Evolutionary conservation across 345 rosid species (phyloP).

Genomic region (Durio zibethinus): DNA sequence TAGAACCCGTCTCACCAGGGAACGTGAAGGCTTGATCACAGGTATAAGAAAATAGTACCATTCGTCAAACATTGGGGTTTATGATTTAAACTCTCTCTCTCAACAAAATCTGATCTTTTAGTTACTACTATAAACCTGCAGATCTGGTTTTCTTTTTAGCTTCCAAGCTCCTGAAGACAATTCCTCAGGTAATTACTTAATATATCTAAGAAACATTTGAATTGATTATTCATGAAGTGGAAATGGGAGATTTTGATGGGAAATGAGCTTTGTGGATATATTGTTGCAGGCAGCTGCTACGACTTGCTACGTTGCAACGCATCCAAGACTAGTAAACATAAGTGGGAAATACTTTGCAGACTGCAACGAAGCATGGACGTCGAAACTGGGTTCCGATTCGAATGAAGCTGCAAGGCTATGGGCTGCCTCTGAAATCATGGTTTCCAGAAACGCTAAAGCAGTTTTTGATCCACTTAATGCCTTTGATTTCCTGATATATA

Average conservation of each 20-base stretch:
- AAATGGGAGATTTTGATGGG: background rate
- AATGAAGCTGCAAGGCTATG: constrained; percentile 70
- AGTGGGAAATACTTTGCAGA: constrained; percentile 89
- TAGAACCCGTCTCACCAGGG: constrained; percentile 85
- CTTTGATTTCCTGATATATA: constrained; percentile 8
- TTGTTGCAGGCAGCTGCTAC: constrained; percentile 79
- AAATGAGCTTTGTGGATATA: background rate
- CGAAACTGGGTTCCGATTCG: constrained; percentile 67
- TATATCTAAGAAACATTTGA: background rate
- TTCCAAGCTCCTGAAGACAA: constrained; percentile 80
- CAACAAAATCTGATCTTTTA: background rate
- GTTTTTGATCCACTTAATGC: constrained; percentile 38
- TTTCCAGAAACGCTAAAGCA: constrained; percentile 52
- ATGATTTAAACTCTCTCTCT: background rate
- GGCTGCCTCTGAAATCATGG: constrained; percentile 77
- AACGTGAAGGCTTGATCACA: constrained; percentile 81
- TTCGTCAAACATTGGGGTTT: background rate
- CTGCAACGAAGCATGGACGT: constrained; percentile 76
- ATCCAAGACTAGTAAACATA: constrained; percentile 50
- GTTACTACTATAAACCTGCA: constrained; percentile 23
- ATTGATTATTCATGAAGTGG: background rate
- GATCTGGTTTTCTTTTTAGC: constrained; percentile 80
- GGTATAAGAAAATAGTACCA: constrained; percentile 29
- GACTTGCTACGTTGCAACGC: constrained; percentile 78
- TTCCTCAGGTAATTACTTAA: constrained; percentile 60